Percentiles rank a stretch among this genome's conserved stretches.
phyloP scores from a whole-genome alignment of 2,329 filamentous ascomycete species.

The Juglanconis oblonga region DNA sequence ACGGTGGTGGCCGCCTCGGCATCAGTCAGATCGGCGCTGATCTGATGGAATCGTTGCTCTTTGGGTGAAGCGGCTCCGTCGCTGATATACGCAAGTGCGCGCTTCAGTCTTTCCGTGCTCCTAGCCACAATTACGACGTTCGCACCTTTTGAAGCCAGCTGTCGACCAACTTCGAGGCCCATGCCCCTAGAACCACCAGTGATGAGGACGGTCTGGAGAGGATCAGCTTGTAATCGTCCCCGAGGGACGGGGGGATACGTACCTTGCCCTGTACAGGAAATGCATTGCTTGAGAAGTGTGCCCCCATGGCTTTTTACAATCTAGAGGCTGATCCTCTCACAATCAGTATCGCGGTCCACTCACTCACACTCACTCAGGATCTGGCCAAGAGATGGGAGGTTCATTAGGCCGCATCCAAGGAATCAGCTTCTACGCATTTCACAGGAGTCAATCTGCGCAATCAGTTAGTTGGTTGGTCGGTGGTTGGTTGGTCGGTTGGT shows the following conservation, averaged over 20 bases:
- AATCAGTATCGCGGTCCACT: neutral
- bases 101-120: slow-evolving; percentile 69
- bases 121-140: slow-evolving; percentile 84
- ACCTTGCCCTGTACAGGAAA: slow-evolving; percentile 10
- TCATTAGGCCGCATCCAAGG: neutral
- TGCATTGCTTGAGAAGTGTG: neutral
- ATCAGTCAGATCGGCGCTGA: slow-evolving; percentile 63
- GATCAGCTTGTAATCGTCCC: neutral
- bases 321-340: neutral
- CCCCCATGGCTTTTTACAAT: neutral
- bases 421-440: neutral
- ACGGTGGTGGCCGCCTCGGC: slow-evolving; percentile 55
- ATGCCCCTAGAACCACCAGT: slow-evolving; percentile 93
- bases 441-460: too few species aligned
- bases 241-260: slow-evolving; percentile 2
- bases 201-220: slow-evolving; percentile 73
- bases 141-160: slow-evolving; percentile 79
- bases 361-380: neutral
- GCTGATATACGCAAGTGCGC: slow-evolving; percentile 47
- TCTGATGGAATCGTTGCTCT: slow-evolving; percentile 60
- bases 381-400: neutral
- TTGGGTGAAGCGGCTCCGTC: slow-evolving; percentile 30
- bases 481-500: too few species aligned
- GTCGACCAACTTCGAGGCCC: slow-evolving; percentile 71
- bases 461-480: too few species aligned